These are phyloP conservation scores for Rosa hybrid DNA, from an alignment of 331 rosid species.

Conservation along the genomic window DNA sequence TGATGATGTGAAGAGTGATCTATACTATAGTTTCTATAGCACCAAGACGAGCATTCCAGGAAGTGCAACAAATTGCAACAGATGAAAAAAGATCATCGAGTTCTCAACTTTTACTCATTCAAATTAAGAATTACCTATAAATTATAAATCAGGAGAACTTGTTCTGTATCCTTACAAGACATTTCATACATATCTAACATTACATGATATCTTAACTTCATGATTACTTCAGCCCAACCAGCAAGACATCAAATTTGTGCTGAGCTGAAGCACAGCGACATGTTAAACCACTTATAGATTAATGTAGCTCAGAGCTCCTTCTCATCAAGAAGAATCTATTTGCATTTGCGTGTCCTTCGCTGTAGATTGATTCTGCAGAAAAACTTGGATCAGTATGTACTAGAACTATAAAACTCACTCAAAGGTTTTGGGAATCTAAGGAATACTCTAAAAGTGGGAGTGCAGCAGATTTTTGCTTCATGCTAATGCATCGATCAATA, in stretches of 20 bases:
- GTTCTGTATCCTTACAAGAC: background rate
- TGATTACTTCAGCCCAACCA: background rate
- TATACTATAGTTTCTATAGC: too few species aligned
- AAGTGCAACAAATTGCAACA: background rate
- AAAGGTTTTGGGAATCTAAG: background rate
- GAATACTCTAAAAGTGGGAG: background rate
- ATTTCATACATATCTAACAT: background rate
- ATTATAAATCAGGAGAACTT: background rate
- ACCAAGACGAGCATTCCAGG: background rate
- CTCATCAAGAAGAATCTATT: background rate
- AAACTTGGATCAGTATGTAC: background rate
- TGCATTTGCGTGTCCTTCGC: conserved; percentile 9
- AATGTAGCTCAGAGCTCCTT: background rate
- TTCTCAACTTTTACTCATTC: background rate
- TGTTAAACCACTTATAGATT: background rate
- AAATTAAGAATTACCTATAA: background rate
- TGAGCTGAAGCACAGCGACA: background rate
- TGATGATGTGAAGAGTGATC: background rate
- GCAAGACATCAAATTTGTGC: background rate
- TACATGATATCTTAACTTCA: background rate
- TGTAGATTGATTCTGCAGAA: conserved; percentile 56
- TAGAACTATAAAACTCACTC: background rate
- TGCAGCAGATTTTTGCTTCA: background rate
- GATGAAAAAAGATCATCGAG: background rate
- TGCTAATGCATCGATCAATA: background rate